Conservation (phyloP, 768 basidiomycete genomes). For the Tephrocybe sp. region DNA sequence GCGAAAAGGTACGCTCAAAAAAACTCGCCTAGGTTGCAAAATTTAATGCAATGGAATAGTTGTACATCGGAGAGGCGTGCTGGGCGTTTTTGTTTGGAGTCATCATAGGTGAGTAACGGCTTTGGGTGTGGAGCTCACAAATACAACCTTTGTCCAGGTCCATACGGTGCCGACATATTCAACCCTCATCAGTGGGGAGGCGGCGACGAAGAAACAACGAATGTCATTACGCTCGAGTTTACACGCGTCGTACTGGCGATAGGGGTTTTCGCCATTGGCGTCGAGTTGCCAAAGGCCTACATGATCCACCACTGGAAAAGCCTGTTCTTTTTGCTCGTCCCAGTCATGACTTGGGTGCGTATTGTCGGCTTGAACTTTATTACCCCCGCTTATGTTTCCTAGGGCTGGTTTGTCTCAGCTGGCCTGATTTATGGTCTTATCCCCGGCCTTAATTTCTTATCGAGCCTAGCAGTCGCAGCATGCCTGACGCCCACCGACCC, state of each 20-base stretch:
- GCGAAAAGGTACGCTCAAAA: slow-evolving; percentile 65
- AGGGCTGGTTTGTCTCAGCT: slow-evolving; percentile 96
- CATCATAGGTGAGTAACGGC: slow-evolving; percentile 65
- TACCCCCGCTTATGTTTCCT: slow-evolving; percentile 12
- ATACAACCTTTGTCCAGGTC: slow-evolving; percentile 46
- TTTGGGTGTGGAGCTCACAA: not conserved
- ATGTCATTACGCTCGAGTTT: slow-evolving; percentile 86
- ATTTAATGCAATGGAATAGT: slow-evolving; percentile 31
- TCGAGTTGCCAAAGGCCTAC: slow-evolving; percentile 96
- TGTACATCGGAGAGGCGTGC: slow-evolving; percentile 96
- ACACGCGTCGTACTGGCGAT: slow-evolving; percentile 93
- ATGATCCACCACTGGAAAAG: slow-evolving; percentile 93
- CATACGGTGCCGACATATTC: slow-evolving; percentile 80
- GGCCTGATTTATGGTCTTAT: slow-evolving; percentile 90
- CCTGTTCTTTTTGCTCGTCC: slow-evolving; percentile 77
- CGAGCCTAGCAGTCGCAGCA: slow-evolving; percentile 86
- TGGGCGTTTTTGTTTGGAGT: slow-evolving; percentile 95
- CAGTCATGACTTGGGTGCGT: slow-evolving; percentile 84
- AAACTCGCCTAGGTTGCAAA: not conserved
- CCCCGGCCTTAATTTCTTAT: slow-evolving; percentile 86
- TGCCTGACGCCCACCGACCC: slow-evolving; percentile 95
- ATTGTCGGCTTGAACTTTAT: not conserved
- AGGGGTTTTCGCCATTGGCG: slow-evolving; percentile 97
- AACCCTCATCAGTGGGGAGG: slow-evolving; percentile 78
- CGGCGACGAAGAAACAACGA: slow-evolving; percentile 44